Evolutionary conservation across 176 grass and related monocot genomes (phyloP).

Genomic region (Cocos nucifera): DNA sequence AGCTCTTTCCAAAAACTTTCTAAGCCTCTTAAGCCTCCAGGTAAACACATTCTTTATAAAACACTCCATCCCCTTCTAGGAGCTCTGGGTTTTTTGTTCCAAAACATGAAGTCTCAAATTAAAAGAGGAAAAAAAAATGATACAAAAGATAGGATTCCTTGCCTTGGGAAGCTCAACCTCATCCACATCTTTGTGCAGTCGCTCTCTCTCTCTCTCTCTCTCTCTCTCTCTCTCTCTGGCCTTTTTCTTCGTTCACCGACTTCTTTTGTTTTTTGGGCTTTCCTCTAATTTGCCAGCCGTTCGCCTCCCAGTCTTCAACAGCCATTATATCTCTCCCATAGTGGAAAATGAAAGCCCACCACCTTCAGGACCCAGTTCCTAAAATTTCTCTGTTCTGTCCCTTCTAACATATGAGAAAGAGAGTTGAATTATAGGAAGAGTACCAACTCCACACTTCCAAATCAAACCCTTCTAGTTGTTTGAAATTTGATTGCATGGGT

Average conservation of each 20-base stretch:
- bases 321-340: constrained; percentile 14
- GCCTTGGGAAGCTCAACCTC: neutral
- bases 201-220: constrained; percentile 1
- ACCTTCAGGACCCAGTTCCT: constrained; percentile 10
- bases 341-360: constrained; percentile 19
- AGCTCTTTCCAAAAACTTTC: no score
- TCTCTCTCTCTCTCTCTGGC: neutral
- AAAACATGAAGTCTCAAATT: no score
- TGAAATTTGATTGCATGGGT: constrained; percentile 12
- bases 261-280: constrained; percentile 2
- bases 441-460: neutral
- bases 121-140: no score
- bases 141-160: no score
- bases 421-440: constrained; percentile 1
- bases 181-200: neutral
- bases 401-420: neutral
- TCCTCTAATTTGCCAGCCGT: neutral
- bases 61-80: no score
- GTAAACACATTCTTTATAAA: no score
- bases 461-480: neutral
- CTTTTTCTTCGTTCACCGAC: neutral
- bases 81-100: no score
- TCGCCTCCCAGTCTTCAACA: neutral
- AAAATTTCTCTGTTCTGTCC: neutral
- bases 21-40: no score